Conservation (phyloP, 257 asterid species). For the Solanum gandarillasii region DNA sequence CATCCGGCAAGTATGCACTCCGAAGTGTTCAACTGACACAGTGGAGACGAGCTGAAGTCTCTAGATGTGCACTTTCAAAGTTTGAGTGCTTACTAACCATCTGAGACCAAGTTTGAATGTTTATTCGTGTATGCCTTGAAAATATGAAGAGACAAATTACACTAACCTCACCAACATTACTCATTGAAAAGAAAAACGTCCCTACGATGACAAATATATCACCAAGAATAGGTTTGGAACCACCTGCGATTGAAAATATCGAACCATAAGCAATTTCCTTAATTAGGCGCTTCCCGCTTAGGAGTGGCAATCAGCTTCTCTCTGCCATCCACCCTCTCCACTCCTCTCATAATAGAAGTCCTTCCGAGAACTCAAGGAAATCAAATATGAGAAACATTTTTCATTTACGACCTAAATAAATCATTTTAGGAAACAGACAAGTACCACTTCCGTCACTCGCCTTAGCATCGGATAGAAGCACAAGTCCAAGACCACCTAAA, state of each 20-base stretch:
- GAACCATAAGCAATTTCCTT: not conserved
- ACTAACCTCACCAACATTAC: constrained; percentile 72
- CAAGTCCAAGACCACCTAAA: constrained; percentile 47
- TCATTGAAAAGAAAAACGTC: constrained; percentile 39
- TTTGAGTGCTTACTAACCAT: not conserved
- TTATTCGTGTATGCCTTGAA: not conserved
- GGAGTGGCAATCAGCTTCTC: not conserved
- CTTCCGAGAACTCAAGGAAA: not conserved
- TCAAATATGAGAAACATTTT: not conserved
- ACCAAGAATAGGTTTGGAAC: constrained; percentile 63
- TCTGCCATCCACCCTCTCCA: not conserved
- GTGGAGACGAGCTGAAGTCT: not conserved
- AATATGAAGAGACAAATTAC: not conserved
- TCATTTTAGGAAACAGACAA: not conserved
- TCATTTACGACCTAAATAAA: not conserved
- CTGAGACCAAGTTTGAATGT: not conserved
- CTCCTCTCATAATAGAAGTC: not conserved
- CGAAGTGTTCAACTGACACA: not conserved
- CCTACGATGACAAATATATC: constrained; percentile 56
- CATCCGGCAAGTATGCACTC: not conserved
- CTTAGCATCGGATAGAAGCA: constrained; percentile 55
- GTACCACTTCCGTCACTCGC: constrained; percentile 41
- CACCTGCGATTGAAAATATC: constrained; percentile 32
- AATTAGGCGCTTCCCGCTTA: not conserved
- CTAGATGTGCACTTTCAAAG: not conserved